These are phyloP conservation scores for Coniosporium apollinis DNA, from an alignment of 495 filamentous ascomycete genomes.

Conservation along the genomic window DNA sequence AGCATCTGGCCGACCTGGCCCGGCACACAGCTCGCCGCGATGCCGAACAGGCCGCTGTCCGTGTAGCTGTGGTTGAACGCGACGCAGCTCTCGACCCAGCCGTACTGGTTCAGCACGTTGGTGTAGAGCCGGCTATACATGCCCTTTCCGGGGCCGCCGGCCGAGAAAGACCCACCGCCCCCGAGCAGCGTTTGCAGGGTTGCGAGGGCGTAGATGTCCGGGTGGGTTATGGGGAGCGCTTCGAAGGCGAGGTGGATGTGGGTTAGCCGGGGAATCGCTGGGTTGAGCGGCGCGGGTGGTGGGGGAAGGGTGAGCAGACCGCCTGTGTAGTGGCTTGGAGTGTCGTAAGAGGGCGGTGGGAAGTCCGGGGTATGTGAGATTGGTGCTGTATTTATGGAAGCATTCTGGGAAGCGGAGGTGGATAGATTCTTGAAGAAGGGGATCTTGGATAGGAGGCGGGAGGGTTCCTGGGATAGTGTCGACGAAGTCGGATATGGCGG, in stretches of 20 bases:
- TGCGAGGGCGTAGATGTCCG: constrained; percentile 90
- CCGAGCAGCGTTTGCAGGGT: constrained; percentile 94
- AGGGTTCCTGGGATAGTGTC: constrained; percentile 27
- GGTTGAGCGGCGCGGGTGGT: constrained; percentile 49
- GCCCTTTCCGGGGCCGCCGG: constrained; percentile 91
- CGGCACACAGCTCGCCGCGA: constrained; percentile 70
- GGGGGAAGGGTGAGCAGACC: constrained; percentile 69
- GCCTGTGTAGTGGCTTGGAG: constrained; percentile 77
- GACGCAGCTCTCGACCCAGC: constrained; percentile 88
- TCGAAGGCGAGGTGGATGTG: constrained; percentile 94
- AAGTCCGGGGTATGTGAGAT: constrained; percentile 25
- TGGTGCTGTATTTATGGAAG: constrained; percentile 31
- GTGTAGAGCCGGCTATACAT: constrained; percentile 98
- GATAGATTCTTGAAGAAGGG: constrained; percentile 90
- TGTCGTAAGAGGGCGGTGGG: constrained; percentile 22
- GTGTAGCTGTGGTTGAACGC: constrained; percentile 97
- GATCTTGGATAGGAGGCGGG: constrained; percentile 61
- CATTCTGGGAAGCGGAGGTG: constrained; percentile 43
- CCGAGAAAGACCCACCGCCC: constrained; percentile 93
- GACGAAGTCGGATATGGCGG: constrained; percentile 22
- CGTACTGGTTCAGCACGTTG: constrained; percentile 92
- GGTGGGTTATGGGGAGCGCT: constrained; percentile 72
- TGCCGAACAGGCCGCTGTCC: constrained; percentile 88
- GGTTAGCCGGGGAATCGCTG: constrained; percentile 63
- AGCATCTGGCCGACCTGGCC: constrained; percentile 61